These are phyloP conservation scores for Aspergillus fumigatus DNA, from an alignment of 2,329 filamentous ascomycete species.

Conservation along the genomic window DNA sequence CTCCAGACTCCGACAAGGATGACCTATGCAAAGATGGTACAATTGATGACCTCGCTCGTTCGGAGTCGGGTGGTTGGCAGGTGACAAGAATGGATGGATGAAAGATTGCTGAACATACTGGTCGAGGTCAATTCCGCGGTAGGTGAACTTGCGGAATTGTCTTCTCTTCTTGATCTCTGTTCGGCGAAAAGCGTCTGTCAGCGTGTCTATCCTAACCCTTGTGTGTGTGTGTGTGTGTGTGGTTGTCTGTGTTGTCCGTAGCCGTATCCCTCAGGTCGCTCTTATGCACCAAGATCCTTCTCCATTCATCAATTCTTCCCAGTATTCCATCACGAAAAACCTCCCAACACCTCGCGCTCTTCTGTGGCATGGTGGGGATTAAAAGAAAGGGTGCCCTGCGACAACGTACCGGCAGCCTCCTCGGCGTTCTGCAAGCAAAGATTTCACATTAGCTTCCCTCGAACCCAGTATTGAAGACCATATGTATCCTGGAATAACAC, in stretches of 20 bases:
- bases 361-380: slow-evolving; percentile 11
- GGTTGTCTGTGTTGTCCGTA: slow-evolving; percentile 5
- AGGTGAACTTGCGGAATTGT: slow-evolving; percentile 99
- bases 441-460: slow-evolving; percentile 30
- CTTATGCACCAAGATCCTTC: slow-evolving; percentile 17
- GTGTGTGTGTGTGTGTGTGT: slow-evolving; percentile 11
- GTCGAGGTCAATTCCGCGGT: slow-evolving; percentile 99
- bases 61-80: slow-evolving; percentile 8
- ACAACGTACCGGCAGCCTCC: slow-evolving; percentile 74
- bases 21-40: background rate
- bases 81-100: slow-evolving; percentile 2
- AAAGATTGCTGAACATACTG: slow-evolving; percentile 63
- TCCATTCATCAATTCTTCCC: slow-evolving; percentile 9
- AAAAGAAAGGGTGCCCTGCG: slow-evolving; percentile 16
- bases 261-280: slow-evolving; percentile 1
- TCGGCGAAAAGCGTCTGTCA: slow-evolving; percentile 27
- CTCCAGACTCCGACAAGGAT: slow-evolving; percentile 8
- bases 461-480: background rate
- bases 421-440: slow-evolving; percentile 71
- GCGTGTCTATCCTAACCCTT: slow-evolving; percentile 17
- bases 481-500: slow-evolving; percentile 37
- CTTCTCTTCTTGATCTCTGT: slow-evolving; percentile 98
- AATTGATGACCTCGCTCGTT: slow-evolving; percentile 11
- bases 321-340: slow-evolving; percentile 3
- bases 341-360: slow-evolving; percentile 3